phyloP scores from a whole-genome alignment of 306 rosid species.

The Hippophae rhamnoides region DNA sequence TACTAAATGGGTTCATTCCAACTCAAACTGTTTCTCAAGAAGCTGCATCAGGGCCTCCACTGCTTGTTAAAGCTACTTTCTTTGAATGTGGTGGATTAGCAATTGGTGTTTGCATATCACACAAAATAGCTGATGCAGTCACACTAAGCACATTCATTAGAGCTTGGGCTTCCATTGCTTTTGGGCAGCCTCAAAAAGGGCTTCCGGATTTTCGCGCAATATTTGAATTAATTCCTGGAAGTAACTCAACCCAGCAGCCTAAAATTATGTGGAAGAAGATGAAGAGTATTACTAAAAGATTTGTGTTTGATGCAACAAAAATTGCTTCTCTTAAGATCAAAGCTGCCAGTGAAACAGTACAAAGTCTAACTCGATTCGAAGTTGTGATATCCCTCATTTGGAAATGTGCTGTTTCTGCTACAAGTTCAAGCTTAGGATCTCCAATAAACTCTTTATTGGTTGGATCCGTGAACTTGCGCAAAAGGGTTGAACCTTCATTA shows the following conservation, averaged over 20 bases:
- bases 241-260: conserved; percentile 1
- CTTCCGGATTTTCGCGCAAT: conserved; percentile 13
- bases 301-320: conserved; percentile 23
- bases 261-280: background rate
- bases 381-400: conserved; percentile 36
- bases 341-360: background rate
- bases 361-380: conserved; percentile 27
- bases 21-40: background rate
- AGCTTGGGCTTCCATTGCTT: conserved; percentile 25
- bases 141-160: conserved; percentile 31
- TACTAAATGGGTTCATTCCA: conserved; percentile 22
- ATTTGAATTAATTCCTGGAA: conserved; percentile 11
- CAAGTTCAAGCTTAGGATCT: conserved; percentile 9
- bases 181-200: background rate
- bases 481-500: conserved; percentile 17
- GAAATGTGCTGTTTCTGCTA: conserved; percentile 25
- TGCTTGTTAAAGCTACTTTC: conserved; percentile 31
- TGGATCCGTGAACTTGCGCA: conserved; percentile 27
- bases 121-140: conserved; percentile 36
- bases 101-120: conserved; percentile 31
- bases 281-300: conserved; percentile 22
- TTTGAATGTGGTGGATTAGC: conserved; percentile 51
- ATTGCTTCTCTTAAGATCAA: conserved; percentile 27
- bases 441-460: conserved; percentile 17
- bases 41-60: conserved; percentile 14